Conservation (phyloP, 2,329 filamentous ascomycete genomes). For the Paecilomyces dactylethromorphus region DNA sequence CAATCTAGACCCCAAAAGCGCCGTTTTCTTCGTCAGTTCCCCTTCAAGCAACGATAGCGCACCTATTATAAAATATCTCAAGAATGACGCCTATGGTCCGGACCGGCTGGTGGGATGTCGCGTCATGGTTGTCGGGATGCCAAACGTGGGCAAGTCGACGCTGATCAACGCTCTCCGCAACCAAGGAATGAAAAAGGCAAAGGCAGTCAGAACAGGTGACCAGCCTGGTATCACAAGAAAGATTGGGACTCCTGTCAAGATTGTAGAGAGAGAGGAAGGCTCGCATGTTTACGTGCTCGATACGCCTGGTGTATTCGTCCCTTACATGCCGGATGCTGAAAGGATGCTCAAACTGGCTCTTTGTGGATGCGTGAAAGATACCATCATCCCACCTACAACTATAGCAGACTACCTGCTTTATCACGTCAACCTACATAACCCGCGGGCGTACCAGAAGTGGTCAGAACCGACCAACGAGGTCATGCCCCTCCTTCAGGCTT, state of each 20-base stretch:
- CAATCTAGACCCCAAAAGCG: conserved; percentile 24
- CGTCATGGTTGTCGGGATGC: conserved; percentile 90
- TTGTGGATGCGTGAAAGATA: conserved; percentile 85
- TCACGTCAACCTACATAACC: conserved; percentile 65
- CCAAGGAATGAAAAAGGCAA: conserved; percentile 57
- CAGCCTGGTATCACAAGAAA: conserved; percentile 88
- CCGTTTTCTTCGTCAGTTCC: conserved; percentile 31
- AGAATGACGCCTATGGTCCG: conserved; percentile 21
- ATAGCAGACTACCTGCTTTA: conserved; percentile 88
- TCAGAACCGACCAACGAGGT: conserved; percentile 76
- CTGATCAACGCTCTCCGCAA: conserved; percentile 81
- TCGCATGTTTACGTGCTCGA: conserved; percentile 77
- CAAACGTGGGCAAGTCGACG: conserved; percentile 93
- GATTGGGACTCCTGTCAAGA: conserved; percentile 74
- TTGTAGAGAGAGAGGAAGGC: conserved; percentile 53
- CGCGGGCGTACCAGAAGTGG: conserved; percentile 57
- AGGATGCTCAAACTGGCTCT: conserved; percentile 94
- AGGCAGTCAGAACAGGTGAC: conserved; percentile 74
- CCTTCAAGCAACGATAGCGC: conserved; percentile 22
- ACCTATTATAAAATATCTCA: conserved; percentile 26
- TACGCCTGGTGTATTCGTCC: conserved; percentile 91
- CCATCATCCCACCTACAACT: conserved; percentile 68
- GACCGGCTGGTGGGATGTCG: conserved; percentile 68
- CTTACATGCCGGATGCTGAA: conserved; percentile 77
- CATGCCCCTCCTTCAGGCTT: conserved; percentile 60